Base-by-base conservation (phyloP, 106 monocot species). In the Acorus calamus region DNA sequence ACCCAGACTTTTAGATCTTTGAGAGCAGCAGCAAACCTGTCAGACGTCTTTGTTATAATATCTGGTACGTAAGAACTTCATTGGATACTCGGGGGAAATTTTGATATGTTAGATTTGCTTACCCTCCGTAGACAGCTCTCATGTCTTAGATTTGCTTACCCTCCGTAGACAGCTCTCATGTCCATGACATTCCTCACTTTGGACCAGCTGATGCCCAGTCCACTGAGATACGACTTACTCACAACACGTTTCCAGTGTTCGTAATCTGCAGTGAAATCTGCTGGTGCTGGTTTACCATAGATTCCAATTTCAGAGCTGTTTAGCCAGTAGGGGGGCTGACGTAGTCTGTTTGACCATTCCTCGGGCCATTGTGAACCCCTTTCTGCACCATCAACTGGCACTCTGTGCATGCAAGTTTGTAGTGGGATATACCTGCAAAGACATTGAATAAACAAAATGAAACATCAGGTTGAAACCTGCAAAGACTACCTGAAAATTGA, bases 151-250 rank as follows among this genome's bases (percentile, higher is more conserved):
- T n/a, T n/a, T n/a, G n/a, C n/a, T 73, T 81, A 93, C 93, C 94
- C 94, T 86, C 94, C 94, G 71, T 94, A 94, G 5, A 80, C 68
- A n/a, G 94, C 89, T 81, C 81, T 81, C 94, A 94, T 94, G 61
- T 94, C 94, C 94, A 94, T 94, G 46, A 84, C 84, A 71, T 94
- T 94, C 71, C 94, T 94, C 47, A 94, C 74, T 63, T 76, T 74
- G 8, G 84, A 70, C 94, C 94, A 94, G 61, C 78, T 54, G 49
- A 94, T 83, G 57, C 86, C 86, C 43, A 93, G 56, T 48, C 76
- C 86, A 49, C 9, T 69, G 59, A 89, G 73, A 66, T 94, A 94
- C 1, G 89, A 93, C 45, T 76, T 84, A 11, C 44, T 70, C 4
- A 94, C 77, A 4, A 84, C 71, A 46, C 65, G 56, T 50, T 82